A percentile compares a stretch with the other conserved stretches of the same genome.
phyloP scores from a whole-genome alignment of 768 basidiomycete species.

The Xanthoconium stramineum region DNA sequence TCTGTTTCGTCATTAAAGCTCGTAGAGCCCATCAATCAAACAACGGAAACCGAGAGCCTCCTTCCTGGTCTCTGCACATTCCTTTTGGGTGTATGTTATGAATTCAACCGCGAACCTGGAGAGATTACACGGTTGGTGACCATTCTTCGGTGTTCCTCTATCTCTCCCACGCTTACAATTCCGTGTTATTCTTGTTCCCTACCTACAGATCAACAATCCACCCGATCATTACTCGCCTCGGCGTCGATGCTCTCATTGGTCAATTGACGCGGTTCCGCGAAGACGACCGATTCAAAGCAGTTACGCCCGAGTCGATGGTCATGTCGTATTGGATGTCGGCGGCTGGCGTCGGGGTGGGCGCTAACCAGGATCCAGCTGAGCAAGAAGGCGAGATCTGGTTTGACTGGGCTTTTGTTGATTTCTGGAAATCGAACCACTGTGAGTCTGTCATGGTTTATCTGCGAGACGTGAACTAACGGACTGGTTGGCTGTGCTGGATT shows the following conservation, averaged over 20 bases:
- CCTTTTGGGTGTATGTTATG: constrained; percentile 90
- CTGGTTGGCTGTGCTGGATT: neutral
- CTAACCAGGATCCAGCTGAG: constrained; percentile 23
- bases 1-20: constrained; percentile 46
- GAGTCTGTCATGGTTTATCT: constrained; percentile 27
- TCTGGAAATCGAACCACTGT: constrained; percentile 99
- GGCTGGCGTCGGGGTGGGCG: neutral
- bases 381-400: constrained; percentile 93
- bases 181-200: neutral
- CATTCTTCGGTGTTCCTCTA: neutral
- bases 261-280: constrained; percentile 86
- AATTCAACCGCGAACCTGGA: constrained; percentile 93
- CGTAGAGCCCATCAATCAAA: constrained; percentile 92
- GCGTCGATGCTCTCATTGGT: constrained; percentile 83
- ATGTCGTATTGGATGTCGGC: constrained; percentile 42
- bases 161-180: neutral
- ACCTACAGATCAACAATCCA: constrained; percentile 72
- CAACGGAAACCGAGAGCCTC: constrained; percentile 77
- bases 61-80: constrained; percentile 91
- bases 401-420: constrained; percentile 97
- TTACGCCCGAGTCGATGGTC: constrained; percentile 84
- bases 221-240: constrained; percentile 86
- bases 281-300: constrained; percentile 87
- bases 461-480: neutral
- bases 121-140: constrained; percentile 82